phyloP scores from a whole-genome alignment of 75 land plant species.

The Isoetes taiwanensis region DNA sequence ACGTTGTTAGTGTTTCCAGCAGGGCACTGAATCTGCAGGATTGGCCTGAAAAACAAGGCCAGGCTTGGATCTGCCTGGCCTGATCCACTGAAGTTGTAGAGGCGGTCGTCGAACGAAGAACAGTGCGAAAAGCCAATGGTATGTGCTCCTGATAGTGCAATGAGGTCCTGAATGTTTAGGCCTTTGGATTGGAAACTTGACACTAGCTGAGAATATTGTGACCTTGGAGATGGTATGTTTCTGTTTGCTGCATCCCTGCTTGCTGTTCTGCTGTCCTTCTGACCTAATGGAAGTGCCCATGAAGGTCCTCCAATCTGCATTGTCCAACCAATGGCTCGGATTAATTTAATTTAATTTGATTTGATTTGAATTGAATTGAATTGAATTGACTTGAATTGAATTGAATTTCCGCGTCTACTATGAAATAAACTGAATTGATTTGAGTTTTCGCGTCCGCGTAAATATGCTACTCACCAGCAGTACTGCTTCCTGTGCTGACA shows the following conservation, averaged over 20 bases:
- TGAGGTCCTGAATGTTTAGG: constrained; percentile 44
- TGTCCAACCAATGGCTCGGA: too few species aligned
- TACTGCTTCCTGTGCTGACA: neutral
- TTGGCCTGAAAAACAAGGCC: constrained; percentile 15
- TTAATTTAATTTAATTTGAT: too few species aligned
- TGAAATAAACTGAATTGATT: too few species aligned
- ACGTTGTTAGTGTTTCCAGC: constrained; percentile 30
- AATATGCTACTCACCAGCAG: neutral
- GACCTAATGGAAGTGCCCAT: neutral
- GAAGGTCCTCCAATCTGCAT: constrained; percentile 7
- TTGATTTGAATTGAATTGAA: too few species aligned
- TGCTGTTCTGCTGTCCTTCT: neutral
- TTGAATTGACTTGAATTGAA: too few species aligned
- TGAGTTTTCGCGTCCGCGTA: too few species aligned
- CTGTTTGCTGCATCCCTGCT: neutral
- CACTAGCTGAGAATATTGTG: constrained; percentile 24
- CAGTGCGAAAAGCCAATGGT: constrained; percentile 44
- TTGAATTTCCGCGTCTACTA: too few species aligned
- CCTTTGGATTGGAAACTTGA: constrained; percentile 46
- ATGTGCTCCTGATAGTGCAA: constrained; percentile 60
- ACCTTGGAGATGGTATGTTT: constrained; percentile 39
- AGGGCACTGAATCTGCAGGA: constrained; percentile 21
- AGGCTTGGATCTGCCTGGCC: constrained; percentile 30
- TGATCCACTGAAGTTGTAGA: constrained; percentile 29
- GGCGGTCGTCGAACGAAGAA: constrained; percentile 24